These are phyloP conservation scores for Daedaleopsis nitida DNA, from an alignment of 768 basidiomycete species.

Conservation along the genomic window DNA sequence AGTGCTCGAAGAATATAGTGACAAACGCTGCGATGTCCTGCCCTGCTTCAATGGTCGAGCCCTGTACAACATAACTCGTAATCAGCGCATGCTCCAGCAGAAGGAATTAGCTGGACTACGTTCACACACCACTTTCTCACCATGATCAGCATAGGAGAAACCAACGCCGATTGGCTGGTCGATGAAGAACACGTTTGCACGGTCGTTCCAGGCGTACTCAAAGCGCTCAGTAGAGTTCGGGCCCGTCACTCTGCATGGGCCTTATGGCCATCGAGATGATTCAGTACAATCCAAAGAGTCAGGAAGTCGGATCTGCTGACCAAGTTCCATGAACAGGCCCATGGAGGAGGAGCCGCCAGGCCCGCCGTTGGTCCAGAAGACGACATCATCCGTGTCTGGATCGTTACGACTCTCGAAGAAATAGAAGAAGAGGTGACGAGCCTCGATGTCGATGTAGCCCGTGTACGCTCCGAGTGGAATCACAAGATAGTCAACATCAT, in stretches of 20 bases:
- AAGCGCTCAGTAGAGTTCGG: slow-evolving; percentile 52
- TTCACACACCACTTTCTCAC: slow-evolving; percentile 49
- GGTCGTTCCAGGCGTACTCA: slow-evolving; percentile 63
- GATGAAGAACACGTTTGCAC: slow-evolving; percentile 54
- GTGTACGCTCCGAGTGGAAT: slow-evolving; percentile 52
- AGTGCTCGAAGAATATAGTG: slow-evolving; percentile 70
- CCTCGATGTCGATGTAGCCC: slow-evolving; percentile 71
- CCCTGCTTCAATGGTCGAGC: slow-evolving; percentile 67
- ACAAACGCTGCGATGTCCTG: slow-evolving; percentile 69
- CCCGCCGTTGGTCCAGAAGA: slow-evolving; percentile 40
- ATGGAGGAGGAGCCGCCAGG: slow-evolving; percentile 29
- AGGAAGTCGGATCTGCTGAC: slow-evolving; percentile 18
- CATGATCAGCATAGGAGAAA: slow-evolving; percentile 49
- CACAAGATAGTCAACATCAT: background rate
- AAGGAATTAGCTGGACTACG: no score
- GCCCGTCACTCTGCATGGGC: slow-evolving; percentile 66
- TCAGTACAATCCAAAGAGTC: no score
- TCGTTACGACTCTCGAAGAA: slow-evolving; percentile 49
- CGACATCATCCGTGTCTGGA: slow-evolving; percentile 33
- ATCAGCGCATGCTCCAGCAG: no score
- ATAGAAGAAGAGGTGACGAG: slow-evolving; percentile 48
- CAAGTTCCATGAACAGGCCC: slow-evolving; percentile 50
- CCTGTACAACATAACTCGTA: slow-evolving; percentile 32
- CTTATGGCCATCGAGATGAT: no score
- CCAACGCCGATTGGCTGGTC: slow-evolving; percentile 38